Percentiles rank a stretch among this genome's conserved stretches.
These are phyloP conservation scores for Debaryomycetaceae sp. DNA, from an alignment of 1,139 yeast genomes.

Conservation along the genomic window DNA sequence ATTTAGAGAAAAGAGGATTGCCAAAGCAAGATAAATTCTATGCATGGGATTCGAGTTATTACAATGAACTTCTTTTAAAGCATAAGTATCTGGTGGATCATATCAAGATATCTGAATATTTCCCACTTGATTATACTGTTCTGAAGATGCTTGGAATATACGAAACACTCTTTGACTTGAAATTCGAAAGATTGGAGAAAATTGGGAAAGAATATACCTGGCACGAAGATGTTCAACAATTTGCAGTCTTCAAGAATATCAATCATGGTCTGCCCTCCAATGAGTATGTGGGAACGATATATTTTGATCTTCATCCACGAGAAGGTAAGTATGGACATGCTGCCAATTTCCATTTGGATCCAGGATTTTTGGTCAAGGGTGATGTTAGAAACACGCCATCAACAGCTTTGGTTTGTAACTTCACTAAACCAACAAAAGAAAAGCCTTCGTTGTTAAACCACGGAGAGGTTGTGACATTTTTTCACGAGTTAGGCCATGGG, in stretches of 20 bases:
- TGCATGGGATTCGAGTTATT: conserved; percentile 73
- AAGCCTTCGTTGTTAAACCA: conserved; percentile 79
- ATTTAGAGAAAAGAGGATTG: conserved; percentile 42
- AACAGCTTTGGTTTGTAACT: conserved; percentile 80
- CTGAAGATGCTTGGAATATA: conserved; percentile 66
- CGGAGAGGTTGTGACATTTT: conserved; percentile 75
- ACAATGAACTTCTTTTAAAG: conserved; percentile 62
- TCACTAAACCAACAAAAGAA: conserved; percentile 67
- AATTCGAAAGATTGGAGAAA: conserved; percentile 52
- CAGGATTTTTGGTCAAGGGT: conserved; percentile 53
- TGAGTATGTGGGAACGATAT: conserved; percentile 75
- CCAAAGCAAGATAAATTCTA: conserved; percentile 44
- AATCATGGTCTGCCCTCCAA: conserved; percentile 40
- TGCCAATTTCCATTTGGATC: conserved; percentile 69
- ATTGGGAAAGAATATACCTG: conserved; percentile 41
- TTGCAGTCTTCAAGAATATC: conserved; percentile 64
- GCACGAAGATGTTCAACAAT: conserved; percentile 78
- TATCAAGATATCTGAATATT: conserved; percentile 69
- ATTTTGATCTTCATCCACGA: conserved; percentile 81
- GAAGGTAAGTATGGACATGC: conserved; percentile 87
- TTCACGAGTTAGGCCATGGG: conserved; percentile 91
- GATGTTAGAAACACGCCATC: conserved; percentile 61
- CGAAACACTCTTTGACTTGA: conserved; percentile 63
- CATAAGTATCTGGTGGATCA: conserved; percentile 69
- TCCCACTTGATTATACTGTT: conserved; percentile 70